Base-by-base conservation (phyloP, 164 flowering plant genomes). In the Macadamia tetraphylla region DNA sequence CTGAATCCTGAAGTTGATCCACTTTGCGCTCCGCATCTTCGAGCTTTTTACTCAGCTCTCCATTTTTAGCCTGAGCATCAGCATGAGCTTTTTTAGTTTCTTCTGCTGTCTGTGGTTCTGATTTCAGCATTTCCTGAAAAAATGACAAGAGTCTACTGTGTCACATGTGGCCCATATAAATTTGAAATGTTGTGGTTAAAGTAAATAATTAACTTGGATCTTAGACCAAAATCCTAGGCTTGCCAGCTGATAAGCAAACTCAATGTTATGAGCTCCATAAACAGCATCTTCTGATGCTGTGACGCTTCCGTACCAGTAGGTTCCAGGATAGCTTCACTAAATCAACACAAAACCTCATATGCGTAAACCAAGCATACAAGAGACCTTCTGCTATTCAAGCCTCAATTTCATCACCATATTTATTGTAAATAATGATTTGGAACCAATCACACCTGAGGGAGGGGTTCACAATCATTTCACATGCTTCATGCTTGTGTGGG, bases 1-100 rank as follows among this genome's bases (percentile, higher is more conserved):
- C 75, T 40, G 96, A 91, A 75, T 89, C 93, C 75, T 92, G 92
- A 71, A 95, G 86, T 72, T 89, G 88, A 62, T 82, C 85, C 49
- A 76, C 85, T 79, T 85, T 92, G 58, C 73, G 77, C 35, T 87
- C 92, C 35, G 91, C 76, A 68, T 85, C 90, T 77, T 86, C 93
- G 61, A 95, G 86, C 69, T 85, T 88, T 70, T 69, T 82, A 40
- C 70, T 68, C 68, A 92, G 80, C 64, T 88, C 91, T n/a, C 52
- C 72, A 71, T 84, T 90, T 79, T 73, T 83, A 30, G 77, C 77
- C 69, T 92, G 87, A 73, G 88, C 83, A 75, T 75, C 84, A 12
- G 76, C 64, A 67, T 48, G 63, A 67, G 85, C 82, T 72, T 82
- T 80, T 70, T 68, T 86, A 40, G 81, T 83, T 63, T 85, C 91